phyloP scores from a whole-genome alignment of 257 asterid species.

The Solanum tarijense region DNA sequence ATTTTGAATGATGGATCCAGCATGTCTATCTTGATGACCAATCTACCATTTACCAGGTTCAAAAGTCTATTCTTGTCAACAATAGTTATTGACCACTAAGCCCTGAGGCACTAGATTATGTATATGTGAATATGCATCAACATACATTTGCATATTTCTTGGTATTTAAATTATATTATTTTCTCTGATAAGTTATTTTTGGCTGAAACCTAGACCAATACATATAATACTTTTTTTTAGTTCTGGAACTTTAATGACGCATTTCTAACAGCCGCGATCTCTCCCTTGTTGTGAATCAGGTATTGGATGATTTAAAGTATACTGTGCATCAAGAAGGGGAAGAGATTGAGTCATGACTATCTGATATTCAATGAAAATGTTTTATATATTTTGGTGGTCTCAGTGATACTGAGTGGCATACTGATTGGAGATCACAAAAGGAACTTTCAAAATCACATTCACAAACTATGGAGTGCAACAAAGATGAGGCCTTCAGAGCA shows the following conservation, averaged over 20 bases:
- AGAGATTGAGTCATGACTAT: background rate
- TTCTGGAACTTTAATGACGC: background rate
- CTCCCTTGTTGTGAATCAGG: slow-evolving; percentile 5
- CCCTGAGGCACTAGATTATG: background rate
- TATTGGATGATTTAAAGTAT: background rate
- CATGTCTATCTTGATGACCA: background rate
- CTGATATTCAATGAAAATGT: background rate
- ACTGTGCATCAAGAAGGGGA: background rate
- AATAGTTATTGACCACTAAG: background rate
- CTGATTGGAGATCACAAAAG: slow-evolving; percentile 7
- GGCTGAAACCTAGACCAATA: background rate
- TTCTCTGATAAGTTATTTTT: background rate
- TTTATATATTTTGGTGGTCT: slow-evolving; percentile 2
- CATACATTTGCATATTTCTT: background rate
- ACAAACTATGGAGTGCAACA: slow-evolving; percentile 62
- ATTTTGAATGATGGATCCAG: background rate
- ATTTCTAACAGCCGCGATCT: background rate
- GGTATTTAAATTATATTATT: background rate
- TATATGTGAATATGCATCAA: background rate
- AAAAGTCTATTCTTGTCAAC: background rate
- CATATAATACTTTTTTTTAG: background rate
- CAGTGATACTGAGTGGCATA: slow-evolving; percentile 3
- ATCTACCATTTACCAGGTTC: background rate
- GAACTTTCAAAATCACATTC: slow-evolving; percentile 5
- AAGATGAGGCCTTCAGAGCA: slow-evolving; percentile 64